These are phyloP conservation scores for Moelleriella libera DNA, from an alignment of 2,329 filamentous ascomycete genomes.

Conservation along the genomic window DNA sequence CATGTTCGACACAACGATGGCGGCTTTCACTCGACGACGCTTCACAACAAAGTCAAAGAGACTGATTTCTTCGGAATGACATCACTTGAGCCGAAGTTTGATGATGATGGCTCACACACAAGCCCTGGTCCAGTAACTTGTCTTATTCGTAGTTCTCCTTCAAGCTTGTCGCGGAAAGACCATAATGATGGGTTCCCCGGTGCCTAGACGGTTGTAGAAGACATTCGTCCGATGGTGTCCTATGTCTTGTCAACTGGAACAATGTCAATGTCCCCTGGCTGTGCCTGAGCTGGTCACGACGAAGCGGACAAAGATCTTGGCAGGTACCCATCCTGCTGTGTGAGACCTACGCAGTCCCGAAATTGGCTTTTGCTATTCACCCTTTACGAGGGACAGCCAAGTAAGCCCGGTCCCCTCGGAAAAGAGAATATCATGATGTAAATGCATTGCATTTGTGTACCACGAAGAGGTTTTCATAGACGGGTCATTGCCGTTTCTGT, in stretches of 20 bases:
- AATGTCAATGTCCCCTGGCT: background rate
- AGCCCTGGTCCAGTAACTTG: background rate
- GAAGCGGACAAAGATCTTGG: background rate
- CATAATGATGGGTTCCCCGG: too few relatives aligned
- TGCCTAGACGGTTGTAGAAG: background rate
- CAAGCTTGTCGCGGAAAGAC: too few relatives aligned
- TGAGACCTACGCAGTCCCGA: constrained; percentile 8
- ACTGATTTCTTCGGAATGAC: background rate
- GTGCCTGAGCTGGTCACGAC: background rate
- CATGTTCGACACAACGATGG: too few relatives aligned
- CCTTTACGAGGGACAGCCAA: constrained; percentile 1
- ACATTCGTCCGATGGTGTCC: constrained; percentile 1
- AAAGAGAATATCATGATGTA: background rate
- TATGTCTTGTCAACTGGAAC: background rate
- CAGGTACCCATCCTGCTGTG: constrained; percentile 3
- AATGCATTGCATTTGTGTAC: background rate
- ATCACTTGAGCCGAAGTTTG: background rate
- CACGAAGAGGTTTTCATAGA: background rate
- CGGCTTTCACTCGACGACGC: too few relatives aligned
- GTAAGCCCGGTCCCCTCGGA: background rate
- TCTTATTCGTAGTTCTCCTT: background rate
- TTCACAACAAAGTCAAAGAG: too few relatives aligned
- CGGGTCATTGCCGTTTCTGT: too few relatives aligned
- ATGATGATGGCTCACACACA: background rate
- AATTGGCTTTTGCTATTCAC: constrained; percentile 4